phyloP scores from a whole-genome alignment of 2,329 filamentous ascomycete genomes.

The Beauveria medogensis region DNA sequence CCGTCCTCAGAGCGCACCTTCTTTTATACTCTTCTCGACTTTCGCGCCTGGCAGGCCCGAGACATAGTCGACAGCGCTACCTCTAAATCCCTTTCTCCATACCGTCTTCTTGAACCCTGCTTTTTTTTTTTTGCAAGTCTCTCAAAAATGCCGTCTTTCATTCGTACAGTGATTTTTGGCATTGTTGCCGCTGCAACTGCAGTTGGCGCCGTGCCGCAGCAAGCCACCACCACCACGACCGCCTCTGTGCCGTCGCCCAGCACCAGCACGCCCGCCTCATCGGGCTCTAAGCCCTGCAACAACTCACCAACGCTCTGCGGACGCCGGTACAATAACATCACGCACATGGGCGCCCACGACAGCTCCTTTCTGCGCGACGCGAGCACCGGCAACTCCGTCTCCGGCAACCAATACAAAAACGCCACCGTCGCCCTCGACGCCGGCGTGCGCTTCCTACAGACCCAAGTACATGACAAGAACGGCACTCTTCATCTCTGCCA shows the following conservation, averaged over 20 bases:
- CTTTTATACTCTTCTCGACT: background rate
- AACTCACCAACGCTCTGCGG: slow-evolving; percentile 69
- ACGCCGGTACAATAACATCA: slow-evolving; percentile 65
- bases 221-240: background rate
- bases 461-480: slow-evolving; percentile 58
- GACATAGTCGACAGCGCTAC: background rate
- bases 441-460: slow-evolving; percentile 63
- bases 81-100: background rate
- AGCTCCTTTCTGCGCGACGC: slow-evolving; percentile 61
- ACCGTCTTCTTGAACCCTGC: background rate
- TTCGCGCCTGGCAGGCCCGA: background rate
- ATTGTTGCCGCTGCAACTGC: background rate
- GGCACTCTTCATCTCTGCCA: slow-evolving; percentile 62
- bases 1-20: background rate
- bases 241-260: background rate
- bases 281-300: slow-evolving; percentile 54
- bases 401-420: slow-evolving; percentile 69
- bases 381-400: slow-evolving; percentile 51
- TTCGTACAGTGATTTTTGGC: background rate
- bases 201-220: slow-evolving; percentile 4
- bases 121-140: background rate
- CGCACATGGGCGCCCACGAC: slow-evolving; percentile 70
- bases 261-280: background rate
- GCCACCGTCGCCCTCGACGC: slow-evolving; percentile 62
- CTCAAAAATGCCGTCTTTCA: background rate